Evolutionary conservation across 2,329 filamentous ascomycete species (phyloP).

Genomic region (Sporothrix brasiliensis): DNA sequence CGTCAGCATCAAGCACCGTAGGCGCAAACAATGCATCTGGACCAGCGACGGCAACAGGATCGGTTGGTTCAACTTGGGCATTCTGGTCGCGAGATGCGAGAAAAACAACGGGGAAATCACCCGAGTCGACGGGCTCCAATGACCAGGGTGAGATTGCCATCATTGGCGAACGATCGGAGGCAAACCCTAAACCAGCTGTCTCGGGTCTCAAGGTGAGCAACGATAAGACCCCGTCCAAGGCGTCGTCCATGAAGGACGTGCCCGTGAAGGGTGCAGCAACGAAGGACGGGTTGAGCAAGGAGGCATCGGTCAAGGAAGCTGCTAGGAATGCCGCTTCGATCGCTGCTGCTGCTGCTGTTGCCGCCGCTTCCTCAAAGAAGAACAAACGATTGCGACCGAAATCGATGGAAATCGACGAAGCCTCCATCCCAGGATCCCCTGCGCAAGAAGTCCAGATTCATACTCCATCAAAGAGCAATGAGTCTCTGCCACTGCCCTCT

Average conservation of each 20-base stretch:
- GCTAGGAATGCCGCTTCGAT: conserved; percentile 12
- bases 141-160: conserved; percentile 60
- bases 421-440: conserved; percentile 40
- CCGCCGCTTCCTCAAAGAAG: conserved; percentile 43
- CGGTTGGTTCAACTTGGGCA: conserved; percentile 71
- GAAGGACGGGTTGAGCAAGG: conserved; percentile 3
- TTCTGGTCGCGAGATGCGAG: conserved; percentile 71
- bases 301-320: conserved; percentile 16
- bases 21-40: conserved; percentile 36
- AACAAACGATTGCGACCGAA: conserved; percentile 52
- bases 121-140: conserved; percentile 29
- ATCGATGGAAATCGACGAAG: conserved; percentile 53
- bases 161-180: conserved; percentile 59
- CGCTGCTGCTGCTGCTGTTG: conserved; percentile 20
- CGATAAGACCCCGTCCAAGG: conserved; percentile 44
- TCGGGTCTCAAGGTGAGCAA: conserved; percentile 49
- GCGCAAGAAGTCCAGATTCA: conserved; percentile 7
- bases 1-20: conserved; percentile 27
- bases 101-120: conserved; percentile 42
- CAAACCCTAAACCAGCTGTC: conserved; percentile 54
- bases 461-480: not conserved
- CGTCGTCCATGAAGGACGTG: conserved; percentile 43
- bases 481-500: not conserved
- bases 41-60: conserved; percentile 43
- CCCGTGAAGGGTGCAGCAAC: conserved; percentile 34